Conservation (phyloP, 2,329 filamentous ascomycete genomes). For the Lachnellula suecica region DNA sequence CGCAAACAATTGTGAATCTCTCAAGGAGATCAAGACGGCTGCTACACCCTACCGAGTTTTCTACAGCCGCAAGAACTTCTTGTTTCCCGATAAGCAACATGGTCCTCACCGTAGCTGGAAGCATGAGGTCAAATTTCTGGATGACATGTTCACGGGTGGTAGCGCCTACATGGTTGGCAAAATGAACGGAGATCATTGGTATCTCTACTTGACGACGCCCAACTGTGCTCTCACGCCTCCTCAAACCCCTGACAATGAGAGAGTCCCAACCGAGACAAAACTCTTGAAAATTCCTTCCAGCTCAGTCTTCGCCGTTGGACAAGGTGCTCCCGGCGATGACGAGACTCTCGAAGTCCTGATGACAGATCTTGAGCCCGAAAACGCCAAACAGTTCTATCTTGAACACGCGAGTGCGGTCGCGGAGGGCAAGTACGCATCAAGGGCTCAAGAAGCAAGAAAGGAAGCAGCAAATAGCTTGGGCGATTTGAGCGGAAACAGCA, state of each 20-base stretch:
- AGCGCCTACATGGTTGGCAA: slow-evolving; percentile 99
- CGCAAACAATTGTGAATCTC: slow-evolving; percentile 66
- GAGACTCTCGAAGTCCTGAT: slow-evolving; percentile 76
- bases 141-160: slow-evolving; percentile 86
- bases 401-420: slow-evolving; percentile 88
- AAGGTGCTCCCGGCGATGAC: slow-evolving; percentile 47
- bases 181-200: slow-evolving; percentile 99
- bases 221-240: slow-evolving; percentile 79
- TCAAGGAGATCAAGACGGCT: slow-evolving; percentile 68
- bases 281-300: slow-evolving; percentile 34
- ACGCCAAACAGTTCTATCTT: slow-evolving; percentile 72
- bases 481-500: slow-evolving; percentile 52
- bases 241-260: slow-evolving; percentile 64
- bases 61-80: slow-evolving; percentile 98
- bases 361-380: slow-evolving; percentile 68
- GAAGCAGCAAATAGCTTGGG: slow-evolving; percentile 59
- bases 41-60: slow-evolving; percentile 94
- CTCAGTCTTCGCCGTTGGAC: slow-evolving; percentile 26
- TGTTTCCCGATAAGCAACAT: slow-evolving; percentile 91
- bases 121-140: slow-evolving; percentile 89
- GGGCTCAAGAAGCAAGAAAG: slow-evolving; percentile 62
- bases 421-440: slow-evolving; percentile 71
- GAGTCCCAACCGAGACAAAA: slow-evolving; percentile 34
- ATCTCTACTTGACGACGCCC: slow-evolving; percentile 92
- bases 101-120: slow-evolving; percentile 97